phyloP scores from a whole-genome alignment of 2,329 filamentous ascomycete genomes.

The Chaetomium globosum region DNA sequence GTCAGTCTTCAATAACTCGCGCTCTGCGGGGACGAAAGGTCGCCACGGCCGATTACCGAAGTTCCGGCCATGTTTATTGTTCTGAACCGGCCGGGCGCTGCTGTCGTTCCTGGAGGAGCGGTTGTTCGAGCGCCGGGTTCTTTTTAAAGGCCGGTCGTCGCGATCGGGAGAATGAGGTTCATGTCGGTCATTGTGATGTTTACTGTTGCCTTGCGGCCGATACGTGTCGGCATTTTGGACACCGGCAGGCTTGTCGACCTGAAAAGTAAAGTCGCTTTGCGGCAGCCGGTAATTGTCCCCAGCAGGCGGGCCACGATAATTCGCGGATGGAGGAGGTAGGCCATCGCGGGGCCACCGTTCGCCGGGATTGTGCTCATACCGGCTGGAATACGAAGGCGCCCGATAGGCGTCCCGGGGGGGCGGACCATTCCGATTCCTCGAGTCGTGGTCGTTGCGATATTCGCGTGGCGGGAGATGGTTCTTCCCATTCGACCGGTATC shows the following conservation, averaged over 20 bases:
- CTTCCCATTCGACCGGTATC: conserved; percentile 21
- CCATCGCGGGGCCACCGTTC: conserved; percentile 17
- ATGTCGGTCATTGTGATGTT: conserved; percentile 22
- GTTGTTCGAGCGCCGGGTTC: conserved; percentile 18
- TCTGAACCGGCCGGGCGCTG: conserved; percentile 5
- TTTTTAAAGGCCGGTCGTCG: conserved; percentile 20
- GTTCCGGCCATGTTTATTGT: conserved; percentile 13
- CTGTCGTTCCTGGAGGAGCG: conserved; percentile 3
- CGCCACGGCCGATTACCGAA: conserved; percentile 29
- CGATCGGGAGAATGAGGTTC: conserved; percentile 9
- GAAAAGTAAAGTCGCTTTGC: conserved; percentile 60
- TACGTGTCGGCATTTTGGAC: conserved; percentile 47
- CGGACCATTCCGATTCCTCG: conserved; percentile 25
- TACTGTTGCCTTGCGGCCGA: conserved; percentile 36
- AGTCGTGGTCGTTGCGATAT: conserved; percentile 29
- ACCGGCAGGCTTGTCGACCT: conserved; percentile 55
- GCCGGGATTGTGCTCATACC: conserved; percentile 16
- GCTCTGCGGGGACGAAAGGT: conserved; percentile 49
- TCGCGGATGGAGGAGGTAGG: conserved; percentile 12
- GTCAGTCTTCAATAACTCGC: conserved; percentile 53
- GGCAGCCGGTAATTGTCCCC: conserved; percentile 42
- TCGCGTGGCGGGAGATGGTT: conserved; percentile 27
- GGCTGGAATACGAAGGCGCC: conserved; percentile 25
- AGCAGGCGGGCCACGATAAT: conserved; percentile 25
- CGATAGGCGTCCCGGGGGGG: conserved; percentile 23